A percentile compares a stretch with the other conserved stretches of the same genome.
These are phyloP conservation scores for Pseudogymnoascus sp. DNA, from an alignment of 2,329 filamentous ascomycete species.

Conservation along the genomic window DNA sequence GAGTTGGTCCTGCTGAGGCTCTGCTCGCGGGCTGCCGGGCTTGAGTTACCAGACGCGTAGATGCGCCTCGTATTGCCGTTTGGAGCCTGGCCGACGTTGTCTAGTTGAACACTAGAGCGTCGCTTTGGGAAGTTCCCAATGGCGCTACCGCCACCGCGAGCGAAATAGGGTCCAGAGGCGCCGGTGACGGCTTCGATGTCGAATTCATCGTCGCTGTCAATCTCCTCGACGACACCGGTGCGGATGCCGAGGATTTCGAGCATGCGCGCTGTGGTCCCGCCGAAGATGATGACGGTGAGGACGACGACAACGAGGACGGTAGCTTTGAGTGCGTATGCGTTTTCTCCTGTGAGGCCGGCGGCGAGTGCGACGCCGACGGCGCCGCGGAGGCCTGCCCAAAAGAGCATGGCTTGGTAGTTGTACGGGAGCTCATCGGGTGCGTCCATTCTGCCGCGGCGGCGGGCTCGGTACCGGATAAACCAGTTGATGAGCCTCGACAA, in stretches of 20 bases:
- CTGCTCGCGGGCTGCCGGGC: conserved; percentile 27
- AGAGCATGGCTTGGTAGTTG: conserved; percentile 99
- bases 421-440: conserved; percentile 83
- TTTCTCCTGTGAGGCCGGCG: conserved; percentile 74
- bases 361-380: conserved; percentile 93
- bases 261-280: conserved; percentile 95
- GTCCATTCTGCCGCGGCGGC: conserved; percentile 59
- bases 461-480: conserved; percentile 79
- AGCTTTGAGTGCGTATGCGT: conserved; percentile 74
- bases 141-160: conserved; percentile 60
- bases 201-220: conserved; percentile 96
- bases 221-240: conserved; percentile 92
- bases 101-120: conserved; percentile 46
- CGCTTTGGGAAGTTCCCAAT: conserved; percentile 68
- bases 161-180: conserved; percentile 59
- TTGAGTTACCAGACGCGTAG: conserved; percentile 31
- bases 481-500: conserved; percentile 84
- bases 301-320: conserved; percentile 98
- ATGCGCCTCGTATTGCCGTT: conserved; percentile 23
- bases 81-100: conserved; percentile 42
- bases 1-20: conserved; percentile 48
- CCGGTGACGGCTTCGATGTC: conserved; percentile 57
- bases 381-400: conserved; percentile 92
- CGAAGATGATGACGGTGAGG: conserved; percentile 96
- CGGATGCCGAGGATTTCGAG: conserved; percentile 94